Conservation (phyloP, 2,329 filamentous ascomycete species). For the Knoxdaviesia proteae region DNA sequence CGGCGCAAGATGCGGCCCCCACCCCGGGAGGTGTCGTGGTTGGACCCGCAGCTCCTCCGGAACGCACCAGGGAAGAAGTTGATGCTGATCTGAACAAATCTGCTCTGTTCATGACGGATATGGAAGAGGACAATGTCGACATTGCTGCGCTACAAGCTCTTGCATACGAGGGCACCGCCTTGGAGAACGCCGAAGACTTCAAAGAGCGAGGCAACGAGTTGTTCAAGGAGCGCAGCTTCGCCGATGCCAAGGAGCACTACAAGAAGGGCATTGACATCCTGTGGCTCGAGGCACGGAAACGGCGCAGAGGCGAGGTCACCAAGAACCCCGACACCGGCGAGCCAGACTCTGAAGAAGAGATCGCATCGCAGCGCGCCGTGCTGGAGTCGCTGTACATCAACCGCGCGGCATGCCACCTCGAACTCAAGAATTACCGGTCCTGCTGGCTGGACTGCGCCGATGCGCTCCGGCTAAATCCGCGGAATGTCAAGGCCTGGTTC, state of each 20-base stretch:
- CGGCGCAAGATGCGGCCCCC: no score
- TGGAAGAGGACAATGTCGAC: conserved; percentile 68
- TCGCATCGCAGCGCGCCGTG: conserved; percentile 36
- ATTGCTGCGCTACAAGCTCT: conserved; percentile 76
- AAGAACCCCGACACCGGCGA: conserved; percentile 10
- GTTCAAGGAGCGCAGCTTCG: conserved; percentile 52
- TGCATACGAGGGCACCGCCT: conserved; percentile 76
- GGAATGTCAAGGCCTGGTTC: conserved; percentile 80
- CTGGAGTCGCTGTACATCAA: conserved; percentile 70
- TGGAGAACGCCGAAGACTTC: conserved; percentile 67
- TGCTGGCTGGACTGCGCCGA: conserved; percentile 70
- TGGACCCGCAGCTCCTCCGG: conserved; percentile 5
- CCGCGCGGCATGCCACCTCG: conserved; percentile 73
- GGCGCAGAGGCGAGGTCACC: conserved; percentile 18
- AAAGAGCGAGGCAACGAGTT: conserved; percentile 84
- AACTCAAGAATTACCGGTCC: conserved; percentile 71
- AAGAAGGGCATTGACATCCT: conserved; percentile 64
- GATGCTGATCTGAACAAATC: conserved; percentile 35
- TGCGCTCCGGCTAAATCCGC: conserved; percentile 56
- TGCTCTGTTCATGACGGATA: conserved; percentile 89
- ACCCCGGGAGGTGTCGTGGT: conserved; percentile 9
- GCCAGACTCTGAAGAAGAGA: conserved; percentile 29
- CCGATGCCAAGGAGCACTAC: conserved; percentile 81
- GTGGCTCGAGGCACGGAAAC: conserved; percentile 36
- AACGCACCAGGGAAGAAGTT: conserved; percentile 30